These are phyloP conservation scores for Lactarius tabidus DNA, from an alignment of 768 basidiomycete species.

Conservation along the genomic window DNA sequence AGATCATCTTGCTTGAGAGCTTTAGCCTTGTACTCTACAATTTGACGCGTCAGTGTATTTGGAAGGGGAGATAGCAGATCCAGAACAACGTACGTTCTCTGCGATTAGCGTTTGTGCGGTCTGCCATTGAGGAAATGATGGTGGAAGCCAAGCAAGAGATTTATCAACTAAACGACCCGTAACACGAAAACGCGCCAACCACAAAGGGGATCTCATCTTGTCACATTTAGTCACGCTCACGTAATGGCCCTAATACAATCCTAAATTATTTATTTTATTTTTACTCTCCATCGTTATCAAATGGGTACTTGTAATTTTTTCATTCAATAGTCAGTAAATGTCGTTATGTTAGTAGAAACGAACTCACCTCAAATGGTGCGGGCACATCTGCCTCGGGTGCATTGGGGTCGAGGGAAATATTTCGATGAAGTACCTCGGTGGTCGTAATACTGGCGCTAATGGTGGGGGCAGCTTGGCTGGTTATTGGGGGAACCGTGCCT, in stretches of 20 bases:
- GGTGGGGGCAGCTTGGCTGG: conserved; percentile 27
- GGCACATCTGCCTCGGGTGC: conserved; percentile 74
- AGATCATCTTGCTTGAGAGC: conserved; percentile 90
- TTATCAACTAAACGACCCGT: conserved; percentile 12
- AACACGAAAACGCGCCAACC: conserved; percentile 14
- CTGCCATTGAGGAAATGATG: conserved; percentile 18
- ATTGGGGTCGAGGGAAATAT: conserved; percentile 67
- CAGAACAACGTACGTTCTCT: conserved; percentile 22
- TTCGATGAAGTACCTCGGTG: conserved; percentile 31
- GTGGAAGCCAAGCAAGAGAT: conserved; percentile 11
- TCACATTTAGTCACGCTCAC: conserved; percentile 21
- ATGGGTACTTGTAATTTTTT: conserved; percentile 77
- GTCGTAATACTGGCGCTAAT: conserved; percentile 33
- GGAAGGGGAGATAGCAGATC: background rate
- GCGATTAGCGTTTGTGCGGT: conserved; percentile 24
- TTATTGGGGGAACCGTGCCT: conserved; percentile 34
- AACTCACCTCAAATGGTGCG: conserved; percentile 76
- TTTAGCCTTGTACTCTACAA: conserved; percentile 84
- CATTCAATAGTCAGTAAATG: background rate
- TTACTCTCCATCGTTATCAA: conserved; percentile 64
- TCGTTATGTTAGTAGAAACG: conserved; percentile 25
- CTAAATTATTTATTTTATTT: conserved; percentile 3
- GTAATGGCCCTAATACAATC: background rate
- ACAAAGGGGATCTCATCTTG: conserved; percentile 14
- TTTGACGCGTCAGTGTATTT: conserved; percentile 37